phyloP scores from a whole-genome alignment of 108 stramenopile genomes.

The Chaetoceros tenuissimus region DNA sequence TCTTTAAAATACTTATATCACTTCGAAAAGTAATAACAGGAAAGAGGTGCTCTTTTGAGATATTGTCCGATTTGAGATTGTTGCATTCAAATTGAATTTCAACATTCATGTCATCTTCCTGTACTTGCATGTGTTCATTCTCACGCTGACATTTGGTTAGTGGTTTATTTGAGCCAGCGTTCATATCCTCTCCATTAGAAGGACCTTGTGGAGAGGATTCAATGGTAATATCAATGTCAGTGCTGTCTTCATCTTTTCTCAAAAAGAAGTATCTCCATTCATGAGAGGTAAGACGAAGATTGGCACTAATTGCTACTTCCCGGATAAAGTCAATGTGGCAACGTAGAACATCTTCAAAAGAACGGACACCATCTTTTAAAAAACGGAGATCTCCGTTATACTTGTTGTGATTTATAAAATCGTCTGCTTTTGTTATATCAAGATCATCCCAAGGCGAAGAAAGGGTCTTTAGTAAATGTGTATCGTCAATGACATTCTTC shows the following conservation, averaged over 20 bases:
- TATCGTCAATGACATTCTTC: conserved; percentile 41
- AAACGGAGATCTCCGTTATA: neutral
- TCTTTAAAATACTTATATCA: too few relatives aligned
- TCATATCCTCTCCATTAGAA: too few relatives aligned
- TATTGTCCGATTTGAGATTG: too few relatives aligned
- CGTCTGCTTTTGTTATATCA: neutral
- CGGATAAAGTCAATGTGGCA: conserved; percentile 88
- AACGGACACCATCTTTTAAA: conserved; percentile 33
- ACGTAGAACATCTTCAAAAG: conserved; percentile 75
- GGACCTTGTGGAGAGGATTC: conserved; percentile 9
- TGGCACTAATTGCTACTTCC: conserved; percentile 68
- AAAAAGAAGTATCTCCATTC: conserved; percentile 79
- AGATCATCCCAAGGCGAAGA: conserved; percentile 71
- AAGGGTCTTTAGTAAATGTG: conserved; percentile 39
- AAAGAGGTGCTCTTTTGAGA: too few relatives aligned
- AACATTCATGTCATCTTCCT: too few relatives aligned
- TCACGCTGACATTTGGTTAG: too few relatives aligned
- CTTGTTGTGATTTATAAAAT: too few relatives aligned
- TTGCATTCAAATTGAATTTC: too few relatives aligned
- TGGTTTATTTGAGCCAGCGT: too few relatives aligned
- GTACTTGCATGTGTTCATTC: too few relatives aligned
- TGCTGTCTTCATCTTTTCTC: conserved; percentile 20
- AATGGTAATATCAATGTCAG: conserved; percentile 21
- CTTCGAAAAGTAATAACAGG: too few relatives aligned
- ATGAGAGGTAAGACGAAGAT: conserved; percentile 57